Evolutionary conservation across 768 basidiomycete genomes (phyloP).

Genomic region (Cystobasidium ongulense): DNA sequence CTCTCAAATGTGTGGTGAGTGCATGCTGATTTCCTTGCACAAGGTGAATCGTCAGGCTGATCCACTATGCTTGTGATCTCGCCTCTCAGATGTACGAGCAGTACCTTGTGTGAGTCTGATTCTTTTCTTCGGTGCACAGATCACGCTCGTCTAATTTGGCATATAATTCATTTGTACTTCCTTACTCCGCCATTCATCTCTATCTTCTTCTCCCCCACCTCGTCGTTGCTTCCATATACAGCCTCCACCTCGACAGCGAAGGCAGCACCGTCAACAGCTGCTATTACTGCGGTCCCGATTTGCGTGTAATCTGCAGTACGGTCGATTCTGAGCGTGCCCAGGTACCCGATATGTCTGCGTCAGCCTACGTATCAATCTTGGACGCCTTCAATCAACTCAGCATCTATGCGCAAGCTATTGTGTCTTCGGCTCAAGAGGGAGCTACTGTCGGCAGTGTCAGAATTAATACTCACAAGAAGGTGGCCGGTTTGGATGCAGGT

Average conservation of each 20-base stretch:
- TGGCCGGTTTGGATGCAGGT: background rate
- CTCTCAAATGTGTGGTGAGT: conserved; percentile 23
- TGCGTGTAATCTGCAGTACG: conserved; percentile 31
- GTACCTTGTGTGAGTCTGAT: conserved; percentile 1
- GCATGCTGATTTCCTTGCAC: background rate
- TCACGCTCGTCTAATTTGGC: no score
- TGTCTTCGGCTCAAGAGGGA: conserved; percentile 7
- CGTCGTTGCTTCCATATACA: background rate
- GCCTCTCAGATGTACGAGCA: conserved; percentile 31
- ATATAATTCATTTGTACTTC: no score
- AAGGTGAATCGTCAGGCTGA: no score
- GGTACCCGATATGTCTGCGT: background rate
- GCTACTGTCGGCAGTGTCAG: conserved; percentile 11
- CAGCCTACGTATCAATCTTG: background rate
- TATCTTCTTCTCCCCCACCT: background rate
- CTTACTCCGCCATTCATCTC: background rate
- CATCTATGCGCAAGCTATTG: conserved; percentile 5
- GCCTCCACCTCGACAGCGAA: conserved; percentile 2
- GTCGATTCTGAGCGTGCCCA: conserved; percentile 30
- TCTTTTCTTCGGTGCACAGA: no score
- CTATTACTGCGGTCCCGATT: conserved; percentile 24
- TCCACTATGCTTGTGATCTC: background rate
- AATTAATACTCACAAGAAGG: background rate
- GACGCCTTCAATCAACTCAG: background rate
- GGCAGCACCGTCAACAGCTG: conserved; percentile 6